Evolutionary conservation across 2,329 filamentous ascomycete species (phyloP), one percentile per base, ranked within the genome.

Genomic region (Achaetomium macrosporum): DNA sequence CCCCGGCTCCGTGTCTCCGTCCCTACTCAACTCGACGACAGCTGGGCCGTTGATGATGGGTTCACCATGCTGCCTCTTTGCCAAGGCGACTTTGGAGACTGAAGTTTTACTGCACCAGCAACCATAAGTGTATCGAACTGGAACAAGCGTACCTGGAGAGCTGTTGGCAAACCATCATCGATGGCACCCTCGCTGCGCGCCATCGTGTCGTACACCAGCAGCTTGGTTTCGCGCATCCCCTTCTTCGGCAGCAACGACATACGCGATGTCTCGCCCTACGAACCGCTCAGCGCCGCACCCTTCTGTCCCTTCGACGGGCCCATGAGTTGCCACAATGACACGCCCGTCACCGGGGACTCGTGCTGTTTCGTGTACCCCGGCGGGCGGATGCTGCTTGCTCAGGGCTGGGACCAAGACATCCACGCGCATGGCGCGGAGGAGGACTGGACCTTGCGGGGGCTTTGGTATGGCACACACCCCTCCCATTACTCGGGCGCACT

Each of bases 381-480:
- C 16, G 72, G 72, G 6, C 64, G 70, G 19, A 58, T 74, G 51
- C 59, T 74, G 43, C 61, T 74, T 35, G 71, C 72, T 2, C 72
- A 74, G 63, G 73, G 73, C 63, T 75, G 72, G 72, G 72, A 74
- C 49, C 60, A 68, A 30, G 58, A 71, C 55, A 61, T 68, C 17
- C 69, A 73, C 54, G 69, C 66, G 4, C 65, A 65, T 3, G 72
- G 70, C n/a, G 61, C 66, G 5, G 71, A 74, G 54, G 65, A 70
- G 53, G 71, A 73, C 52, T 74, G 71, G 72, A 74, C 72, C 1
- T 52, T 74, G 1, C 72, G 73, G 44, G 72, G 72, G n/a, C 58
- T 74, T 30, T 74, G 73, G 72, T 73, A 55, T n/a, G 53, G 29
- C 13, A 8, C 8, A 35, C 3, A 15, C 2, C 13, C 9, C 17